A percentile compares a stretch with the other conserved stretches of the same genome.
Evolutionary conservation across 306 rosid genomes (phyloP).

Genomic region (Lathyrus aphaca): DNA sequence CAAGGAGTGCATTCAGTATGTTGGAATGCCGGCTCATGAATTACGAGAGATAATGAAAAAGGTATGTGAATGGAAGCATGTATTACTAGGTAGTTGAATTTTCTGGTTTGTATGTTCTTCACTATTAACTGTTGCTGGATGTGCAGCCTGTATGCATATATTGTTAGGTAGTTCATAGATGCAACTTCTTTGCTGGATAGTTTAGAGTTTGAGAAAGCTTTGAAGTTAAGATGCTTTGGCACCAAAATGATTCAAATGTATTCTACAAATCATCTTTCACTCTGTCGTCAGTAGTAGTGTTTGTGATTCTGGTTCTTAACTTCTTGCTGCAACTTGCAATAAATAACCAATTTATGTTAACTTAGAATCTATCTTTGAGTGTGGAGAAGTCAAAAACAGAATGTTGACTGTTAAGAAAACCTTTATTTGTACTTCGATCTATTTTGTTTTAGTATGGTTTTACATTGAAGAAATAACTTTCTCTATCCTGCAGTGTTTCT

Average conservation of each 20-base stretch:
- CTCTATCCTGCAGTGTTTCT: neutral
- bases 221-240: constrained; percentile 1
- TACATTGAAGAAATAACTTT: neutral
- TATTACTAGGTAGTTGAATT: no score
- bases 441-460: neutral
- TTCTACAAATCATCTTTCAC: neutral
- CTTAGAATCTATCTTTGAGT: constrained; percentile 7
- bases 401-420: neutral
- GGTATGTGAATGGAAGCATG: no score
- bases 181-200: constrained; percentile 10
- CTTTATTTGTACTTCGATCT: neutral
- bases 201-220: neutral
- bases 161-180: no score
- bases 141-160: no score
- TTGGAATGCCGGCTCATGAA: no score
- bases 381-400: neutral
- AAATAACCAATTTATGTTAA: neutral
- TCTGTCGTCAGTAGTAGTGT: neutral
- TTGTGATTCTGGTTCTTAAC: neutral
- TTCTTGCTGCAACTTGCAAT: neutral
- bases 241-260: constrained; percentile 8
- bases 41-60: no score
- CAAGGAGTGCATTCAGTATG: no score
- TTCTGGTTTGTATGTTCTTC: no score
- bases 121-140: no score